These are phyloP conservation scores for Globisporangium nagaii DNA, from an alignment of 352 stramenopile species.

Conservation along the genomic window DNA sequence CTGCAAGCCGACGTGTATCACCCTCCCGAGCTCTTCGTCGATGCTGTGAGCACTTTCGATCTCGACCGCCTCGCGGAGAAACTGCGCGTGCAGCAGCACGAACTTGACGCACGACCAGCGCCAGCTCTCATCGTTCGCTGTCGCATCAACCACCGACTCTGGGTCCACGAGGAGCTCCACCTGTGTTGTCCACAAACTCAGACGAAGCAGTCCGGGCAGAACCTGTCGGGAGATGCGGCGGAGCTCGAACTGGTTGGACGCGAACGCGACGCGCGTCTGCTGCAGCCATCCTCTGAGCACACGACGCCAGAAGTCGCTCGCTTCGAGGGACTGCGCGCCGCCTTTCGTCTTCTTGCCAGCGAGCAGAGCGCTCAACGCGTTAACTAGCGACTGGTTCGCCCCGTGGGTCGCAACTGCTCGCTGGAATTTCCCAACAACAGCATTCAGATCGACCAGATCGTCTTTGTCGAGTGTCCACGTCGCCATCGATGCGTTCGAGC, in stretches of 20 bases:
- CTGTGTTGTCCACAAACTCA: conserved; percentile 46
- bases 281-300: conserved; percentile 32
- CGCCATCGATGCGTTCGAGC: neutral
- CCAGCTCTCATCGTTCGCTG: conserved; percentile 7
- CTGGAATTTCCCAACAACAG: neutral
- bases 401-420: neutral
- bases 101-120: conserved; percentile 32
- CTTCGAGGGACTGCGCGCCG: neutral
- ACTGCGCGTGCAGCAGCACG: conserved; percentile 36
- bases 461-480: conserved; percentile 35
- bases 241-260: conserved; percentile 62
- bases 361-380: neutral
- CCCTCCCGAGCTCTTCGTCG: neutral
- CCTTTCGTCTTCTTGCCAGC: conserved; percentile 4
- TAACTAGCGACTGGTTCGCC: neutral
- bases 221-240: conserved; percentile 55
- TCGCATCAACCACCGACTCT: neutral
- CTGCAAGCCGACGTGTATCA: neutral
- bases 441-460: conserved; percentile 3
- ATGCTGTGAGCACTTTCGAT: neutral
- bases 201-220: conserved; percentile 42
- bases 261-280: conserved; percentile 36
- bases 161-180: conserved; percentile 18
- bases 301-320: conserved; percentile 22
- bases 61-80: conserved; percentile 7